Conservation (phyloP, 345 rosid species). For the Corchorus olitorius region DNA sequence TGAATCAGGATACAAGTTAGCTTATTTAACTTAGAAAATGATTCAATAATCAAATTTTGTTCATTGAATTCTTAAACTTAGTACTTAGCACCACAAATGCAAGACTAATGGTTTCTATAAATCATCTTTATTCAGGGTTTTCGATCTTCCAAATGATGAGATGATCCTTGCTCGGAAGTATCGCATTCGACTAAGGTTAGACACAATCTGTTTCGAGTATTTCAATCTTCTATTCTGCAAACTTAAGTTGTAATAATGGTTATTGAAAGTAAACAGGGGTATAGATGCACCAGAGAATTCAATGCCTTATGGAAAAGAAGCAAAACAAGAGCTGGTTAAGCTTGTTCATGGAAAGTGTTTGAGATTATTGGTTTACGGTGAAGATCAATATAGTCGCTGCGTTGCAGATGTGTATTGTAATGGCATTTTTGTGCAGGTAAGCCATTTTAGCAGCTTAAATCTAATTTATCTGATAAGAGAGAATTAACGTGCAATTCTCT, state of each 20-base stretch:
- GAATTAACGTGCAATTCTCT: neutral
- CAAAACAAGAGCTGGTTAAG: slow-evolving; percentile 60
- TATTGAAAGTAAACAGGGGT: slow-evolving; percentile 52
- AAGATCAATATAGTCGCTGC: slow-evolving; percentile 68
- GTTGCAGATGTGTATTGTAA: slow-evolving; percentile 83
- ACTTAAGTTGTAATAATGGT: slow-evolving; percentile 9
- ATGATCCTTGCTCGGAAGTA: slow-evolving; percentile 76
- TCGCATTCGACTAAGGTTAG: slow-evolving; percentile 67
- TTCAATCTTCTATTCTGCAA: neutral
- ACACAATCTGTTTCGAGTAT: neutral
- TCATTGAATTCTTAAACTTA: neutral
- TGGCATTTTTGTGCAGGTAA: slow-evolving; percentile 64
- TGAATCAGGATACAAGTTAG: slow-evolving; percentile 70
- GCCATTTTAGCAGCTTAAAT: neutral
- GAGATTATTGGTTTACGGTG: slow-evolving; percentile 58
- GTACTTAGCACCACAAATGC: neutral
- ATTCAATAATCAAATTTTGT: slow-evolving; percentile 9
- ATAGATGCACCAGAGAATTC: slow-evolving; percentile 83
- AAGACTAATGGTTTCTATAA: neutral
- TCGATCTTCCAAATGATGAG: slow-evolving; percentile 50
- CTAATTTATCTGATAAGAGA: neutral
- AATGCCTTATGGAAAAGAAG: slow-evolving; percentile 80
- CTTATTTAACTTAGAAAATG: slow-evolving; percentile 6
- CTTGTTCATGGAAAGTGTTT: slow-evolving; percentile 67
- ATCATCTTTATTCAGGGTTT: slow-evolving; percentile 37